phyloP scores from a whole-genome alignment of 306 rosid genomes.

The Castanospermum australe region DNA sequence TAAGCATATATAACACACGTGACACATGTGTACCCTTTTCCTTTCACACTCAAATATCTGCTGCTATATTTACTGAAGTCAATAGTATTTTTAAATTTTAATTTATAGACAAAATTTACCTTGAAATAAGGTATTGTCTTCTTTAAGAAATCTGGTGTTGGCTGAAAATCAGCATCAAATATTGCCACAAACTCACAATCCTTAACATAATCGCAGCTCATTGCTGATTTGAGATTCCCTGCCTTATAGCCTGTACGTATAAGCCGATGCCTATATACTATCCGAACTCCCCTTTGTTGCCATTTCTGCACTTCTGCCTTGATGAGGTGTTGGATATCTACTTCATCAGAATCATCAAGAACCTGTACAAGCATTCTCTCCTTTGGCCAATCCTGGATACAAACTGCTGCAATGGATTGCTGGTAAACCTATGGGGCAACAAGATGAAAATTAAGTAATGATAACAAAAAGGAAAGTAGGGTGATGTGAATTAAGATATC shows the following conservation, averaged over 20 bases:
- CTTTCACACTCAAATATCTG: constrained; percentile 13
- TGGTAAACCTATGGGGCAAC: constrained; percentile 77
- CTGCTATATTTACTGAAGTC: background rate
- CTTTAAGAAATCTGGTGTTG: constrained; percentile 92
- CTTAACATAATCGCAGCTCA: constrained; percentile 93
- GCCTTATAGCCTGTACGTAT: constrained; percentile 96
- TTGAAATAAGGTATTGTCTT: constrained; percentile 91
- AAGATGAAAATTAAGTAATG: constrained; percentile 26
- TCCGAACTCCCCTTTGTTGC: constrained; percentile 88
- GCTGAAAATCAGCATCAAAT: constrained; percentile 98
- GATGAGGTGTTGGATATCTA: constrained; percentile 78
- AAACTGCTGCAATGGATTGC: constrained; percentile 92
- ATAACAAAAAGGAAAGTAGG: background rate
- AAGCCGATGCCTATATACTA: constrained; percentile 87
- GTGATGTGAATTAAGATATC: background rate
- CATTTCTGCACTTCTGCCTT: constrained; percentile 97
- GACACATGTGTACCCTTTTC: background rate
- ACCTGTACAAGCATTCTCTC: constrained; percentile 94
- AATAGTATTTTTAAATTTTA: background rate
- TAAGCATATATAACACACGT: background rate
- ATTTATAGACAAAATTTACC: constrained; percentile 46
- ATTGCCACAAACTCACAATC: constrained; percentile 95
- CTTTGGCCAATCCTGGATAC: constrained; percentile 94
- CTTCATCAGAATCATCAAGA: constrained; percentile 95
- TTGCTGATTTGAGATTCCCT: constrained; percentile 98